Conservation (phyloP, 768 basidiomycete species). For the Naganishia onofrii region DNA sequence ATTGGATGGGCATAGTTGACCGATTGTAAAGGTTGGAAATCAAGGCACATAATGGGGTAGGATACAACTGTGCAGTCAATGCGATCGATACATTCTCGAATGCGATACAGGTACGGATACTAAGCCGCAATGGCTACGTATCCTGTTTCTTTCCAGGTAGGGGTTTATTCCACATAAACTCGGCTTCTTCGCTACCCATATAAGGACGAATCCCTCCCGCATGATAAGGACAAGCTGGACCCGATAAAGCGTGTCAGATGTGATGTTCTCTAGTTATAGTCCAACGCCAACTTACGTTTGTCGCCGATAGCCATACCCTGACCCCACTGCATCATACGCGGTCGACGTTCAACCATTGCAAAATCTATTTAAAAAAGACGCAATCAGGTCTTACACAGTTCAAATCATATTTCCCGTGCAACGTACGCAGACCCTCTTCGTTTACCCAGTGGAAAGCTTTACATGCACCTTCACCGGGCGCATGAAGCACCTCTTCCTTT, state of each 20-base stretch:
- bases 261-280: neutral
- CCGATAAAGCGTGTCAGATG: too few species aligned
- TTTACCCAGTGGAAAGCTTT: slow-evolving; percentile 28
- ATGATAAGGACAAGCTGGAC: slow-evolving; percentile 20
- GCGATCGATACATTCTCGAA: neutral
- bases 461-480: slow-evolving; percentile 30
- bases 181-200: neutral
- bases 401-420: neutral
- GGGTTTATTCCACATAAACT: slow-evolving; percentile 23
- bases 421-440: slow-evolving; percentile 28
- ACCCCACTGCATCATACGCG: slow-evolving; percentile 20
- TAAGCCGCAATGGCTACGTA: neutral
- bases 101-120: neutral
- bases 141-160: neutral
- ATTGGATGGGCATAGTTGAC: slow-evolving; percentile 49
- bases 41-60: neutral
- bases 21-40: too few species aligned
- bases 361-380: slow-evolving; percentile 7
- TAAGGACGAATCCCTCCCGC: slow-evolving; percentile 17
- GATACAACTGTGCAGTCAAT: neutral
- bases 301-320: slow-evolving; percentile 32
- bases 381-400: neutral
- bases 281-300: slow-evolving; percentile 25
- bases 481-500: slow-evolving; percentile 26
- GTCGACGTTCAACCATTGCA: slow-evolving; percentile 27